Conservation (phyloP, 139 green algal species). For the Coccomyxa sp. region DNA sequence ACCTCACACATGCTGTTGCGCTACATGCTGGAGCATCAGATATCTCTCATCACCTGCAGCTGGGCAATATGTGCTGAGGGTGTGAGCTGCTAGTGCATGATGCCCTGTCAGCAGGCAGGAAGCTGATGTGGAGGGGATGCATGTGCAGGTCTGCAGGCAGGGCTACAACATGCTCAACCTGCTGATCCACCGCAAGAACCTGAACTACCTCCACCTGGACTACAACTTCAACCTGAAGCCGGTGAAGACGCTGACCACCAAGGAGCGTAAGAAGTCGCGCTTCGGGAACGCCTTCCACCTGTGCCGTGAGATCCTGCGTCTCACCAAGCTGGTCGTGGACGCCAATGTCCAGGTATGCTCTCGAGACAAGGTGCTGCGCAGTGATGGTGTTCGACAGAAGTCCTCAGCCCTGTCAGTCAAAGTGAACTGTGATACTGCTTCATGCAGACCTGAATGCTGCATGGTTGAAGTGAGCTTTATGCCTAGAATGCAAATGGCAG, state of each 20-base stretch:
- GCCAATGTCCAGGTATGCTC: constrained; percentile 92
- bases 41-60: neutral
- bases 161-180: constrained; percentile 99
- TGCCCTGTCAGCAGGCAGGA: too few species aligned
- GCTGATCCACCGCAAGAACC: constrained; percentile 99
- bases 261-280: constrained; percentile 98
- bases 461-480: neutral
- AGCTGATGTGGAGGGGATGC: too few species aligned
- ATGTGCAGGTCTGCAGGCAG: constrained; percentile 92
- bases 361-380: too few species aligned
- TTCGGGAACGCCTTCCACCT: constrained; percentile 99
- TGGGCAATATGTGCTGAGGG: neutral
- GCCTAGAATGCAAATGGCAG: neutral
- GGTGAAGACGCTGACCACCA: constrained; percentile 99
- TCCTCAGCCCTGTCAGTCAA: too few species aligned
- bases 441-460: neutral
- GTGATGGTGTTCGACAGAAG: too few species aligned
- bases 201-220: constrained; percentile 99
- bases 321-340: constrained; percentile 98
- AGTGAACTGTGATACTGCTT: neutral
- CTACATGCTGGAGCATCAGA: neutral
- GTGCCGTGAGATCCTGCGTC: constrained; percentile 96
- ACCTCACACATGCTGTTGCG: neutral
- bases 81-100: too few species aligned
- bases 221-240: constrained; percentile 99